Conservation (phyloP, 805 yeast species). For the Cyberlindnera petersonii region DNA sequence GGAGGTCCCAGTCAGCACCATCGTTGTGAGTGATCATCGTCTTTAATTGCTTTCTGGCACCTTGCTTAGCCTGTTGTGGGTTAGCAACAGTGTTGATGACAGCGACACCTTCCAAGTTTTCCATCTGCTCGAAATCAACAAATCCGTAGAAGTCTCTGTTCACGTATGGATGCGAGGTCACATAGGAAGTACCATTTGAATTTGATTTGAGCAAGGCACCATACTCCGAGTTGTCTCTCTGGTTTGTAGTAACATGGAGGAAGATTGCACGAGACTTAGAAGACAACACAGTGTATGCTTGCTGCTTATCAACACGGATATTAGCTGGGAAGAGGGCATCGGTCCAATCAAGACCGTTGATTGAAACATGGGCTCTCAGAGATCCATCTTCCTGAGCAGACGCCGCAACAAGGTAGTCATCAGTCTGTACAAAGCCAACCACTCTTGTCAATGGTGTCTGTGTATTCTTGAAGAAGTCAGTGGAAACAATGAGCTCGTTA, state of each 20-base stretch:
- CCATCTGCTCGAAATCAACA: slow-evolving; percentile 85
- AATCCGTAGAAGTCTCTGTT: slow-evolving; percentile 71
- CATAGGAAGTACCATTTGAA: slow-evolving; percentile 86
- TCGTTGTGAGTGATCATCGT: slow-evolving; percentile 83
- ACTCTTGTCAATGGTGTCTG: slow-evolving; percentile 48
- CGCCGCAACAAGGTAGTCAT: slow-evolving; percentile 73
- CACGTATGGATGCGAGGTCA: slow-evolving; percentile 60
- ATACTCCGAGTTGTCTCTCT: slow-evolving; percentile 47
- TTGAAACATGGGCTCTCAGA: slow-evolving; percentile 67
- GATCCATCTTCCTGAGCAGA: slow-evolving; percentile 45
- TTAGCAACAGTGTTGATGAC: slow-evolving; percentile 68
- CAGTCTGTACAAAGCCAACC: slow-evolving; percentile 70
- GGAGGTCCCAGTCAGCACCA: slow-evolving; percentile 79
- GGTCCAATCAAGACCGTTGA: slow-evolving; percentile 74
- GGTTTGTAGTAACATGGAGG: slow-evolving; percentile 73
- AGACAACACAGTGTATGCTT: slow-evolving; percentile 77
- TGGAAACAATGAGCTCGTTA: slow-evolving; percentile 30
- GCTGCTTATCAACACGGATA: slow-evolving; percentile 54
- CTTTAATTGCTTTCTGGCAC: slow-evolving; percentile 54
- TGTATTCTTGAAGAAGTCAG: slow-evolving; percentile 26
- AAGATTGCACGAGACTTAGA: slow-evolving; percentile 69
- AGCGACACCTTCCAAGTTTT: slow-evolving; percentile 80
- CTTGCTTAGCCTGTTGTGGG: slow-evolving; percentile 39
- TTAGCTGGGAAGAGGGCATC: slow-evolving; percentile 74
- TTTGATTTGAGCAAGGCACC: slow-evolving; percentile 87